Evolutionary conservation across 73 alveolate species (phyloP).

Genomic region (Uronychia binucleata): DNA sequence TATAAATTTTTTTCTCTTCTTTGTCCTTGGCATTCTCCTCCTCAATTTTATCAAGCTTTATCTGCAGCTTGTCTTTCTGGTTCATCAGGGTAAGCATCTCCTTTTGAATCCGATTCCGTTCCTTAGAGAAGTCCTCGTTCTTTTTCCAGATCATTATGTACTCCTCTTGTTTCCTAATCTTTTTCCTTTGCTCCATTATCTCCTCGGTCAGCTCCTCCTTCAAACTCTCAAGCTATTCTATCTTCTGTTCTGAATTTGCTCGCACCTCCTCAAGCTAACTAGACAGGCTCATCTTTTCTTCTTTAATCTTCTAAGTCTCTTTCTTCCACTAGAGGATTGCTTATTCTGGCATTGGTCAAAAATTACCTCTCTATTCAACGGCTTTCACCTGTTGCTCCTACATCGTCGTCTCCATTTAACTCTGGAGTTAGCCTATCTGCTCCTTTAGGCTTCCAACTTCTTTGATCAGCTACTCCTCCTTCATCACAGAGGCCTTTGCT

Average conservation of each 20-base stretch:
- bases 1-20: neutral
- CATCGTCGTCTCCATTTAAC: neutral
- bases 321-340: neutral
- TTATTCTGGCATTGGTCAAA: neutral
- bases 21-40: neutral
- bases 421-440: neutral
- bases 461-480: too few species aligned
- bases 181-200: neutral
- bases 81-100: neutral
- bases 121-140: neutral
- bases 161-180: neutral
- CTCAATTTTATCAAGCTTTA: neutral
- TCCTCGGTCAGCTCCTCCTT: neutral
- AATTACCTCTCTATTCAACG: neutral
- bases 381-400: neutral
- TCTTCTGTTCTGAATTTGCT: neutral
- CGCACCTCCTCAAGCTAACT: neutral
- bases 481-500: too few species aligned
- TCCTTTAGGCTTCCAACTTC: neutral
- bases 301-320: neutral
- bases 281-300: neutral
- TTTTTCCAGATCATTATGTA: neutral
- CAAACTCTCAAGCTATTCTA: neutral
- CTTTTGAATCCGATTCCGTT: neutral
- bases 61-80: neutral